These are phyloP conservation scores for Purpureocillium takamizusanense DNA, from an alignment of 2,329 filamentous ascomycete species.

Conservation along the genomic window DNA sequence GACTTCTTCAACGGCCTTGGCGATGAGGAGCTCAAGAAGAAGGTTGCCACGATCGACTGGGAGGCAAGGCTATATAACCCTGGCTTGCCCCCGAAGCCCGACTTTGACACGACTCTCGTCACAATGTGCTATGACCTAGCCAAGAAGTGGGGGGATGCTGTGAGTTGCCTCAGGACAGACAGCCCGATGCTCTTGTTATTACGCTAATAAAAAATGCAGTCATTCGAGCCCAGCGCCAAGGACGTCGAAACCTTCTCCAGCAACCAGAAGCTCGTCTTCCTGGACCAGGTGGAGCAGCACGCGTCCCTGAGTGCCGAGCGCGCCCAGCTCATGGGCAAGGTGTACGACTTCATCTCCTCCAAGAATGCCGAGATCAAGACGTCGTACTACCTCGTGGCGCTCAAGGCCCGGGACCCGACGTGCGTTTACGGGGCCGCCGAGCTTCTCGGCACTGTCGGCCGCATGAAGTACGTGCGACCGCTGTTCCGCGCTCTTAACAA, in stretches of 20 bases:
- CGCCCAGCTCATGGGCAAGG: slow-evolving; percentile 61
- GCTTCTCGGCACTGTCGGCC: slow-evolving; percentile 70
- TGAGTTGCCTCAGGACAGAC: slow-evolving; percentile 24
- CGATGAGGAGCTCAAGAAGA: slow-evolving; percentile 54
- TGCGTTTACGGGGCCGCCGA: slow-evolving; percentile 64
- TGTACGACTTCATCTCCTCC: slow-evolving; percentile 65
- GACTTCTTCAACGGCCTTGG: slow-evolving; percentile 66
- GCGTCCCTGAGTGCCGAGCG: slow-evolving; percentile 54
- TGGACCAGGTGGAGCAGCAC: slow-evolving; percentile 64
- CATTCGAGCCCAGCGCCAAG: slow-evolving; percentile 52
- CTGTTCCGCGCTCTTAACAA: slow-evolving; percentile 69
- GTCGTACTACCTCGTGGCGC: slow-evolving; percentile 70
- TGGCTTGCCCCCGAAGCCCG: slow-evolving; percentile 80
- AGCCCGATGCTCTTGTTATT: slow-evolving; percentile 1
- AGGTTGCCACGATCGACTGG: slow-evolving; percentile 75
- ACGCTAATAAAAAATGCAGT: slow-evolving; percentile 24
- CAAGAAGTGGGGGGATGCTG: slow-evolving; percentile 64
- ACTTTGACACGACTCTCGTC: slow-evolving; percentile 81
- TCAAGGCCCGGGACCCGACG: slow-evolving; percentile 61
- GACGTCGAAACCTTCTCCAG: slow-evolving; percentile 71
- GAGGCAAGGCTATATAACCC: slow-evolving; percentile 81
- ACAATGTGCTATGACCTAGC: slow-evolving; percentile 79
- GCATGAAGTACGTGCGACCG: slow-evolving; percentile 96
- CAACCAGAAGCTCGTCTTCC: slow-evolving; percentile 86
- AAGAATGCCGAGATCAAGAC: slow-evolving; percentile 80